These are phyloP conservation scores for Linnemannia hyalina DNA, from an alignment of 192 early-diverging fungal genomes.

Conservation along the genomic window DNA sequence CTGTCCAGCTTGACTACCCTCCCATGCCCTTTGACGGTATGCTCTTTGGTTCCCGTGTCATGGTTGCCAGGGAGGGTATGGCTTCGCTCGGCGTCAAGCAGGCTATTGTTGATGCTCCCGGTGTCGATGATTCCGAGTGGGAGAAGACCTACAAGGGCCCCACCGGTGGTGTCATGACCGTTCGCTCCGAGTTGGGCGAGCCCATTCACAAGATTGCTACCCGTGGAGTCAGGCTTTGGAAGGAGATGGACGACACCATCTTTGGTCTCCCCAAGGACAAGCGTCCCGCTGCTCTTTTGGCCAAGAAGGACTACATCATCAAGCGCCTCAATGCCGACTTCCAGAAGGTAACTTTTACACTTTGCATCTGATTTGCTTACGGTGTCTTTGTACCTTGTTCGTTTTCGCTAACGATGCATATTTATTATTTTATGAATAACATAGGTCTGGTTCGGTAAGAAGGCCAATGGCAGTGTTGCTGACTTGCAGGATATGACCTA, in stretches of 20 bases:
- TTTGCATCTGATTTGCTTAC: not conserved
- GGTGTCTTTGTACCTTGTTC: not conserved
- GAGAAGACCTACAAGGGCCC: slow-evolving; percentile 84
- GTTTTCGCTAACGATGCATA: not conserved
- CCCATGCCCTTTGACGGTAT: slow-evolving; percentile 98
- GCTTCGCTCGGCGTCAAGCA: slow-evolving; percentile 87
- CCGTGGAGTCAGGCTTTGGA: slow-evolving; percentile 82
- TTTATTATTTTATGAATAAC: not conserved
- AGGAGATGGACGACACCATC: slow-evolving; percentile 85
- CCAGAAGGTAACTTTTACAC: slow-evolving; percentile 71
- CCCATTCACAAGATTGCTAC: slow-evolving; percentile 94
- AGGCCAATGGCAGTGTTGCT: slow-evolving; percentile 77
- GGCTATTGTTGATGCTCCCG: slow-evolving; percentile 87
- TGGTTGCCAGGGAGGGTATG: slow-evolving; percentile 91
- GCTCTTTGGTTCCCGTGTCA: slow-evolving; percentile 95
- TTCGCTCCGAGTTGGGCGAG: slow-evolving; percentile 92
- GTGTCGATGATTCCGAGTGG: slow-evolving; percentile 86
- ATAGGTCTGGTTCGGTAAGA: slow-evolving; percentile 91
- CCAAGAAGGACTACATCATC: slow-evolving; percentile 91
- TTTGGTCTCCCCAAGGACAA: slow-evolving; percentile 88
- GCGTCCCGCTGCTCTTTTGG: slow-evolving; percentile 75
- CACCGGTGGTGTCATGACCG: slow-evolving; percentile 85
- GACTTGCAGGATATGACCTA: slow-evolving; percentile 97
- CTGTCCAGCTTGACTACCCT: slow-evolving; percentile 77
- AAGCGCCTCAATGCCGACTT: slow-evolving; percentile 87